phyloP scores from a whole-genome alignment of 2,329 filamentous ascomycete species.

The Coleophoma crateriformis region DNA sequence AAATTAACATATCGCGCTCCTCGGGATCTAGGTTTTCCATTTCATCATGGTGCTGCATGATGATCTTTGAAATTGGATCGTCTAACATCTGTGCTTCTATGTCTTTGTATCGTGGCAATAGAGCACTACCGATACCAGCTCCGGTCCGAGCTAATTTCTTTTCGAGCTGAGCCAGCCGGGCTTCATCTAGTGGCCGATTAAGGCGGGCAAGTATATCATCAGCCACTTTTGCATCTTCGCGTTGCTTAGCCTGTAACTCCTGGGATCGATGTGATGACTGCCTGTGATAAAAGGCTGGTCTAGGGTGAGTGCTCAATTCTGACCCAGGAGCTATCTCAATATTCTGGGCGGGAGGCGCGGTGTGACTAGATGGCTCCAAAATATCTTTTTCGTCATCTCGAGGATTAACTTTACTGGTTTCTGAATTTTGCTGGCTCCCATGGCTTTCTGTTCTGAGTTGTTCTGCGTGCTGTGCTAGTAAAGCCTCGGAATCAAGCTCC shows the following conservation, averaged over 20 bases:
- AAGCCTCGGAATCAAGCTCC: slow-evolving; percentile 11
- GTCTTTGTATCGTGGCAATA: slow-evolving; percentile 41
- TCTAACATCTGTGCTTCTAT: slow-evolving; percentile 64
- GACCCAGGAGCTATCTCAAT: not conserved
- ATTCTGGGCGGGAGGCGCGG: slow-evolving; percentile 4
- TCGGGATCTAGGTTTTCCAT: slow-evolving; percentile 88
- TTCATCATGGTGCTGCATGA: slow-evolving; percentile 59
- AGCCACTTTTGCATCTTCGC: slow-evolving; percentile 31
- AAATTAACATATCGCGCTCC: slow-evolving; percentile 79
- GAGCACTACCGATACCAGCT: slow-evolving; percentile 4
- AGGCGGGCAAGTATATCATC: slow-evolving; percentile 12
- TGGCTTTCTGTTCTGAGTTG: slow-evolving; percentile 1
- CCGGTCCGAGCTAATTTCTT: slow-evolving; percentile 6
- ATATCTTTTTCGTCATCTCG: slow-evolving; percentile 6
- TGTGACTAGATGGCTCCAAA: slow-evolving; percentile 4
- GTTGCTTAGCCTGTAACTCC: slow-evolving; percentile 48
- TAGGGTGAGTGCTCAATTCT: slow-evolving; percentile 5
- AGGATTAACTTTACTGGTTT: slow-evolving; percentile 5
- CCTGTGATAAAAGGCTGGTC: slow-evolving; percentile 9
- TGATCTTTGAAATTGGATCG: slow-evolving; percentile 14
- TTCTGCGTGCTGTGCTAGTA: slow-evolving; percentile 10
- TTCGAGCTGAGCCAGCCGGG: slow-evolving; percentile 11
- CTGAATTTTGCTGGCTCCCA: slow-evolving; percentile 3
- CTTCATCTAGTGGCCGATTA: slow-evolving; percentile 13
- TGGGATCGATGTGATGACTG: slow-evolving; percentile 61